Conservation (phyloP, 768 basidiomycete species). For the Suillus spraguei region DNA sequence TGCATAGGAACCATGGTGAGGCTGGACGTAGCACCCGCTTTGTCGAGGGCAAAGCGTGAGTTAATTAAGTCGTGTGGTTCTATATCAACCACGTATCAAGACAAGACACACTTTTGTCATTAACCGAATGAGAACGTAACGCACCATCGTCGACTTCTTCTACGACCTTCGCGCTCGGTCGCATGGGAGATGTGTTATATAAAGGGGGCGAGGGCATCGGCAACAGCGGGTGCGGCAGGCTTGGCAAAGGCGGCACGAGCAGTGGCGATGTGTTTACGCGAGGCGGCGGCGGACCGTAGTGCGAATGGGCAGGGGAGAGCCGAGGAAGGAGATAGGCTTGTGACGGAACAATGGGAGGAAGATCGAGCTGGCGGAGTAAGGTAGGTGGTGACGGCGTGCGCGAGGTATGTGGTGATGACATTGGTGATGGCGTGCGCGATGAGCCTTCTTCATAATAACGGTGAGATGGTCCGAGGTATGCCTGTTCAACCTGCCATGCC, state of each 20-base stretch:
- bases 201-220: constrained; percentile 49
- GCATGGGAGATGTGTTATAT: constrained; percentile 35
- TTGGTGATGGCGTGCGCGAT: too few relatives aligned
- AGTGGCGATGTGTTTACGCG: constrained; percentile 29
- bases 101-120: constrained; percentile 6
- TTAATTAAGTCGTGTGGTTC: constrained; percentile 53
- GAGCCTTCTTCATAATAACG: too few relatives aligned
- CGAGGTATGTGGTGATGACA: too few relatives aligned
- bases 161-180: constrained; percentile 79
- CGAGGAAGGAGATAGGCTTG: too few relatives aligned
- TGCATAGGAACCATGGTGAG: not conserved
- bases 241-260: constrained; percentile 71
- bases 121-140: constrained; percentile 24
- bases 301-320: too few relatives aligned
- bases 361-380: too few relatives aligned
- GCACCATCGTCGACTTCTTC: constrained; percentile 48
- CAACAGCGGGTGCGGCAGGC: constrained; percentile 56
- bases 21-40: not conserved
- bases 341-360: too few relatives aligned
- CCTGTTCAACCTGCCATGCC: too few relatives aligned
- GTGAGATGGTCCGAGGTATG: too few relatives aligned
- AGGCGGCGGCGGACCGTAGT: constrained; percentile 21
- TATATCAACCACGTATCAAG: constrained; percentile 23
- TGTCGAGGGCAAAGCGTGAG: not conserved
- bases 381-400: too few relatives aligned